These are phyloP conservation scores for Litchi chinensis DNA, from an alignment of 345 rosid species.

Conservation along the genomic window DNA sequence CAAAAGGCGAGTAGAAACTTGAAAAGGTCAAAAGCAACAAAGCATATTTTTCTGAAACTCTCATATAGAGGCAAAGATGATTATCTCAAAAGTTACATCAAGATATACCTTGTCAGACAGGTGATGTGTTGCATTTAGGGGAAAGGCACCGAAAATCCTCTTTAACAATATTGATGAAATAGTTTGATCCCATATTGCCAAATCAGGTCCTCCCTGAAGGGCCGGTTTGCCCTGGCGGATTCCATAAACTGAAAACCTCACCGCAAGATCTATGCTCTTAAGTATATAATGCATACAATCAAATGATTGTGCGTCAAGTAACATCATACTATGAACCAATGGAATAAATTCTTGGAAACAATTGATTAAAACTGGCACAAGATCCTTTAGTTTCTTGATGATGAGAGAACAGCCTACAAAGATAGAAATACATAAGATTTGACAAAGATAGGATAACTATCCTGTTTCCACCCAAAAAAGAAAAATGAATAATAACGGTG, in stretches of 20 bases:
- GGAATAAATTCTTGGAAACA: conserved; percentile 76
- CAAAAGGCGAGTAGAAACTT: not conserved
- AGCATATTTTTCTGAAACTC: not conserved
- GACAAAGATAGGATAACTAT: not conserved
- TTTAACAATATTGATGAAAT: conserved; percentile 49
- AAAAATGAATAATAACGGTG: not conserved
- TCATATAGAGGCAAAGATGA: not conserved
- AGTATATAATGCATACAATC: conserved; percentile 60
- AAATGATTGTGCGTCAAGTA: conserved; percentile 59
- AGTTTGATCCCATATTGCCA: conserved; percentile 43
- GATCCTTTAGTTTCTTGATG: conserved; percentile 55
- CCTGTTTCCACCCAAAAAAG: not conserved
- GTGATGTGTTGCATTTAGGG: conserved; percentile 49
- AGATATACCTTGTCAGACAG: conserved; percentile 54
- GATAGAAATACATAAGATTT: conserved; percentile 15
- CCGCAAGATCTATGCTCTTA: conserved; percentile 58
- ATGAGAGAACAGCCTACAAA: conserved; percentile 51
- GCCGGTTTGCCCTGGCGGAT: conserved; percentile 28
- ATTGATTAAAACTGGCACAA: conserved; percentile 64
- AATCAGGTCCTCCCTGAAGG: conserved; percentile 35
- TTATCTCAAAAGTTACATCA: conserved; percentile 1
- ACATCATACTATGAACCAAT: conserved; percentile 42
- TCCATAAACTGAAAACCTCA: conserved; percentile 45
- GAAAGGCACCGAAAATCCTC: conserved; percentile 63
- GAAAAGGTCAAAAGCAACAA: not conserved